phyloP scores from a whole-genome alignment of 140 eudicot species.

The Anethum foeniculum region DNA sequence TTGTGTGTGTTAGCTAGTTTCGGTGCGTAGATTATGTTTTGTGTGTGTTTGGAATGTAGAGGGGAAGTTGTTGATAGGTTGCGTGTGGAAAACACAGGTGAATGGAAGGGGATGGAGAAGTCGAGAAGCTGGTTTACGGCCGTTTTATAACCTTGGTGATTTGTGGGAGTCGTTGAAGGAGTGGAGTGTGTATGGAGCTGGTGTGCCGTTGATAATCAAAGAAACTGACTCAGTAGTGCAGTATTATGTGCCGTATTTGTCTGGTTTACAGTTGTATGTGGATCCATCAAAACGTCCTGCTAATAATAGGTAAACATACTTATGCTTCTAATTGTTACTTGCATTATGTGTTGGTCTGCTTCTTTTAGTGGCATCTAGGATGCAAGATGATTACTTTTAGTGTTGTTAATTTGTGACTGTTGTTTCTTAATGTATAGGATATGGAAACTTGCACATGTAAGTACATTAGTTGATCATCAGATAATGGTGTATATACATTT shows the following conservation, averaged over 20 bases:
- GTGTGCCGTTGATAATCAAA: conserved; percentile 51
- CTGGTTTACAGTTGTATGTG: conserved; percentile 61
- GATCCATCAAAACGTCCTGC: conserved; percentile 33
- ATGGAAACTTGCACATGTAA: background rate
- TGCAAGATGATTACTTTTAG: background rate
- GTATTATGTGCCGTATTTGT: conserved; percentile 56
- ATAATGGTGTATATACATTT: background rate
- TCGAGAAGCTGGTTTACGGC: conserved; percentile 27
- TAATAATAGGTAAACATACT: conserved; percentile 32
- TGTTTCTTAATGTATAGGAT: background rate
- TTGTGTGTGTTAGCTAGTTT: background rate
- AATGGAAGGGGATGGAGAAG: conserved; percentile 18
- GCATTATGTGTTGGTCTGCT: background rate
- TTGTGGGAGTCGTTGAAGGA: conserved; percentile 48
- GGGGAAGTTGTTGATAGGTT: background rate
- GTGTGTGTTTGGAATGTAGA: background rate
- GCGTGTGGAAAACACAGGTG: conserved; percentile 20
- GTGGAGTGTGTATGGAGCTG: conserved; percentile 69
- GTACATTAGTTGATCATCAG: background rate
- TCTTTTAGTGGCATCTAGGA: background rate
- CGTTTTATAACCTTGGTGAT: conserved; percentile 44
- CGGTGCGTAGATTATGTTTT: background rate
- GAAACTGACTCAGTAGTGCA: conserved; percentile 42
- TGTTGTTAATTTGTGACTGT: background rate
- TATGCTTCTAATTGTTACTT: background rate